These are phyloP conservation scores for Thalassiosira allenii DNA, from an alignment of 352 stramenopile genomes.

Conservation along the genomic window DNA sequence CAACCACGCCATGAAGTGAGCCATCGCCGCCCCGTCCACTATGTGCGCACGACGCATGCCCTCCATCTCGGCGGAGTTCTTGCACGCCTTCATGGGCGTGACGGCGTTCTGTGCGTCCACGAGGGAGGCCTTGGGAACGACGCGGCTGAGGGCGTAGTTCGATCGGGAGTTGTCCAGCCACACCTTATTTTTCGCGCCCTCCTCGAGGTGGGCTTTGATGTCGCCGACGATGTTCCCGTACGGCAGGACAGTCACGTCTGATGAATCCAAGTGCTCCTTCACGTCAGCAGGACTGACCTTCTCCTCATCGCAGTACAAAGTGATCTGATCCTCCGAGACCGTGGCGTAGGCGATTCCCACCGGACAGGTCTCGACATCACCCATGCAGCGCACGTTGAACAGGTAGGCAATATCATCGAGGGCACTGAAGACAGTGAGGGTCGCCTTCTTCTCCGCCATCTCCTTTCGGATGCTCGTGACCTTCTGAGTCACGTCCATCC, in stretches of 20 bases:
- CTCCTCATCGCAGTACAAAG: constrained; percentile 90
- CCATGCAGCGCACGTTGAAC: constrained; percentile 96
- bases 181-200: constrained; percentile 60
- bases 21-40: constrained; percentile 94
- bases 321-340: constrained; percentile 90
- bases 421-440: constrained; percentile 93
- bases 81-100: constrained; percentile 90
- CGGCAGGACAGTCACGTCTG: constrained; percentile 69
- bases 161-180: constrained; percentile 79
- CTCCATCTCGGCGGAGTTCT: constrained; percentile 94
- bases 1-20: constrained; percentile 94
- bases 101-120: constrained; percentile 82
- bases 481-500: constrained; percentile 91
- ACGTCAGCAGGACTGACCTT: constrained; percentile 80
- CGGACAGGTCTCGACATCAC: constrained; percentile 97
- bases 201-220: constrained; percentile 62
- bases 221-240: constrained; percentile 80
- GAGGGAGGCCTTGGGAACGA: constrained; percentile 67
- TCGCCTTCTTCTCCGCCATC: constrained; percentile 90
- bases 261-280: constrained; percentile 71
- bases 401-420: constrained; percentile 97
- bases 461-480: constrained; percentile 88
- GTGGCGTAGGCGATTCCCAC: constrained; percentile 97
- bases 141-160: constrained; percentile 76
- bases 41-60: constrained; percentile 95